Base-by-base conservation (phyloP, 192 early-diverging fungal species). In the Linderina pennispora region DNA sequence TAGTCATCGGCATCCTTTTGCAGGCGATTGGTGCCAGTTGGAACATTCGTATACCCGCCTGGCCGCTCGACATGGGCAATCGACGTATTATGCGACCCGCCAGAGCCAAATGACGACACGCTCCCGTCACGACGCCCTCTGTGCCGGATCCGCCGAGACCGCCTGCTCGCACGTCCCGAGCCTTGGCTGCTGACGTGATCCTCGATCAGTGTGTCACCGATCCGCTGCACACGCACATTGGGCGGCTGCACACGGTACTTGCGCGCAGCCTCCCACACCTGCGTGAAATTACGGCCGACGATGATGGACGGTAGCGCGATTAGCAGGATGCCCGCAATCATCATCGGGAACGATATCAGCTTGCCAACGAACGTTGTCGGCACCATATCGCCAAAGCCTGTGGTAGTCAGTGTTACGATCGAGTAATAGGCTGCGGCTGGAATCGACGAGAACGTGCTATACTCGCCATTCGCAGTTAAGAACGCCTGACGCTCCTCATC, bases 281-380 rank as follows among this genome's bases (percentile, higher is more conserved):
- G 68, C 3, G 86, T 88, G 52, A 88, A 90, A 53, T 90, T 86
- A 23, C 86, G 60, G 15, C 88, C 88, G 24, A 90, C 85, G 48
- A 90, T 88, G 43, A 90, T 90, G 4, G 88, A 90, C 9, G 88
- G 88, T 48, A 90, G 48, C 0, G 87, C 83, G 57, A 90, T 90
- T 18, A 90, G 58, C 59, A 87, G 40, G 1, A 87, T 82, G n/a
- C 87, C 87, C 34, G 78, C 81, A 70, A 87, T 82, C 83, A 90
- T 87, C 32, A 84, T 83, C 14, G 87, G 85, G 41, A 87, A 90
- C 8, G 85, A 80, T 16, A 90, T 79, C 25, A 87, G 55, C 50
- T 87, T 87, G 36, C 87, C 87, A 40, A 87, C 67, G 53, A 85
- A 82, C 0, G 87, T 90, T 3, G 80, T 82, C 5, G 87, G 87